phyloP scores from a whole-genome alignment of 2,329 filamentous ascomycete species.

The Monosporascus cannonballus region DNA sequence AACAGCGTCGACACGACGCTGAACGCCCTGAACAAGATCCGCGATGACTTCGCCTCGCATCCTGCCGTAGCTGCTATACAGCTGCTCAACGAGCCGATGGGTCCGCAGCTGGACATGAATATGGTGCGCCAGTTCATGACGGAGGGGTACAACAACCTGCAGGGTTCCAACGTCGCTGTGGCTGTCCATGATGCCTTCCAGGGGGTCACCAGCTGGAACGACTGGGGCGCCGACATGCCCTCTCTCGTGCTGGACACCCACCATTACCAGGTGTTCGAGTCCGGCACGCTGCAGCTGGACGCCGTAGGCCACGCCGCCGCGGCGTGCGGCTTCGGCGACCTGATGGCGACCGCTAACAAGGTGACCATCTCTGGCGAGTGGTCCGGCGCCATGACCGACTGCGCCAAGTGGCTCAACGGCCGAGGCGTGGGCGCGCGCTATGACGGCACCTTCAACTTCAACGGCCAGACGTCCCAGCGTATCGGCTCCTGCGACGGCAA shows the following conservation, averaged over 20 bases:
- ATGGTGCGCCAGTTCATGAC: constrained; percentile 36
- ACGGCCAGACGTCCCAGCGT: constrained; percentile 34
- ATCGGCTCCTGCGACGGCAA: constrained; percentile 48
- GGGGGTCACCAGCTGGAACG: constrained; percentile 66
- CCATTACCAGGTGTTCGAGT: constrained; percentile 75
- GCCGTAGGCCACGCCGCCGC: constrained; percentile 63
- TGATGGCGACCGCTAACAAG: constrained; percentile 58
- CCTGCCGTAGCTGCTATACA: constrained; percentile 60
- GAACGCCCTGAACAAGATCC: constrained; percentile 42
- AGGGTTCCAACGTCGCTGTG: constrained; percentile 50
- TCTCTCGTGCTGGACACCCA: constrained; percentile 69
- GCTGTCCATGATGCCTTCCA: constrained; percentile 71
- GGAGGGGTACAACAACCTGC: constrained; percentile 33
- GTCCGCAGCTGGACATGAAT: constrained; percentile 46
- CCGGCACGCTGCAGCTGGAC: constrained; percentile 56
- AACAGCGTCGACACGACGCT: constrained; percentile 31
- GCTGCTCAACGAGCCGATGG: constrained; percentile 61
- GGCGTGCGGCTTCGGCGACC: constrained; percentile 62
- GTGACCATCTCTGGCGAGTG: constrained; percentile 73
- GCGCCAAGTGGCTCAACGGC: constrained; percentile 57
- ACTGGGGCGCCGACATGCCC: constrained; percentile 51
- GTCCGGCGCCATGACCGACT: constrained; percentile 69
- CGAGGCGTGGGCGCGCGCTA: constrained; percentile 64
- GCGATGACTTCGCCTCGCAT: constrained; percentile 37
- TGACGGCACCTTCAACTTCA: constrained; percentile 54